Percentiles rank a stretch among this genome's conserved stretches.
phyloP scores from a whole-genome alignment of 139 green algal genomes.

The Chlorella sp. region DNA sequence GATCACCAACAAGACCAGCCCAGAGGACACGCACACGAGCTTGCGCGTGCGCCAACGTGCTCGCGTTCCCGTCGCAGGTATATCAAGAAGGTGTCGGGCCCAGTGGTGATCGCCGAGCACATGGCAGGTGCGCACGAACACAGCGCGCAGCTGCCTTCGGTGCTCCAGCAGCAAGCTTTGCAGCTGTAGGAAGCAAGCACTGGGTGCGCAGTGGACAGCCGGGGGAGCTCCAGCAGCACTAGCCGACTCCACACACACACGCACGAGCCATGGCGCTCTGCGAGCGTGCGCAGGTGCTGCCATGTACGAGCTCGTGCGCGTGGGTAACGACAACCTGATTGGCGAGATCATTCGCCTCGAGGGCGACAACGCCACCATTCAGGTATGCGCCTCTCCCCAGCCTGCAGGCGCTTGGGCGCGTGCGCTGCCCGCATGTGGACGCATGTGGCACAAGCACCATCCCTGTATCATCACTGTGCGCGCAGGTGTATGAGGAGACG shows the following conservation, averaged over 20 bases:
- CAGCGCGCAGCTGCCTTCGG: too few relatives aligned
- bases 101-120: conserved; percentile 88
- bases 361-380: conserved; percentile 94
- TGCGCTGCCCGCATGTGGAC: background rate
- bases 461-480: background rate
- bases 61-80: conserved; percentile 28
- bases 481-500: conserved; percentile 97
- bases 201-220: background rate
- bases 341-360: conserved; percentile 99
- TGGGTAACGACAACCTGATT: conserved; percentile 91
- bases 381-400: too few relatives aligned
- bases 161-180: too few relatives aligned
- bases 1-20: background rate
- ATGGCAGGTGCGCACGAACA: conserved; percentile 80
- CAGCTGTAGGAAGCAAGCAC: conserved; percentile 3
- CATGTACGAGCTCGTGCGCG: conserved; percentile 99
- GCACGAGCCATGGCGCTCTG: background rate
- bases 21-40: background rate
- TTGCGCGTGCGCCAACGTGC: background rate
- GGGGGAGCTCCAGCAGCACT: background rate
- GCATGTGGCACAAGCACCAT: conserved; percentile 1
- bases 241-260: background rate
- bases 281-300: conserved; percentile 55
- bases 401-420: background rate
- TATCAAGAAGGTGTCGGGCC: conserved; percentile 91